Evolutionary conservation across 176 grass and related monocot species (phyloP).

Genomic region (Oryza officinalis): DNA sequence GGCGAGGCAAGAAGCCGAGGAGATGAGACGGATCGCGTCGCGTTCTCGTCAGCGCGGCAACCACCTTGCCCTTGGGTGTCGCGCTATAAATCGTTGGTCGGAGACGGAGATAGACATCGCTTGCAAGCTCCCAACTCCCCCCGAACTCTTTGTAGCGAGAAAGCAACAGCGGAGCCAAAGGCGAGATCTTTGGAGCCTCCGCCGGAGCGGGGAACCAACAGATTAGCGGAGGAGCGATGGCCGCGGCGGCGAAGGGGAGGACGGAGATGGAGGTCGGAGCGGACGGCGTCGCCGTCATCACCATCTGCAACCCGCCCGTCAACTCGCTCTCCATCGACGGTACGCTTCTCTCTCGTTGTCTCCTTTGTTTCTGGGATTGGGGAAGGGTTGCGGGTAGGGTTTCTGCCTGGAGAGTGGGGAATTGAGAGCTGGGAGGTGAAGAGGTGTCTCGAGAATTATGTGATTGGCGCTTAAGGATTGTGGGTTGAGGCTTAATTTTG

Average conservation of each 20-base stretch:
- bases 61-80: neutral
- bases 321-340: slow-evolving; percentile 84
- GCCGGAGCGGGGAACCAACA: neutral
- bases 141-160: slow-evolving; percentile 19
- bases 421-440: neutral
- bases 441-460: neutral
- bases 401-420: neutral
- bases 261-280: slow-evolving; percentile 80
- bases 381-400: slow-evolving; percentile 10
- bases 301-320: slow-evolving; percentile 82
- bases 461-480: neutral
- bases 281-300: slow-evolving; percentile 88
- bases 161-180: slow-evolving; percentile 5
- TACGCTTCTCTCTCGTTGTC: neutral
- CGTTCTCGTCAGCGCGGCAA: neutral
- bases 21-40: neutral
- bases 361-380: neutral
- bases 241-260: slow-evolving; percentile 55
- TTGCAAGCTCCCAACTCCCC: slow-evolving; percentile 35
- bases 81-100: neutral
- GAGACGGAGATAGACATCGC: neutral
- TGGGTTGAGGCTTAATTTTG: slow-evolving; percentile 22
- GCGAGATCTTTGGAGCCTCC: slow-evolving; percentile 29
- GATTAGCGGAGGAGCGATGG: slow-evolving; percentile 23
- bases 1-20: neutral